phyloP scores from a whole-genome alignment of 176 grass and related monocot genomes.

The Raddia distichophylla region DNA sequence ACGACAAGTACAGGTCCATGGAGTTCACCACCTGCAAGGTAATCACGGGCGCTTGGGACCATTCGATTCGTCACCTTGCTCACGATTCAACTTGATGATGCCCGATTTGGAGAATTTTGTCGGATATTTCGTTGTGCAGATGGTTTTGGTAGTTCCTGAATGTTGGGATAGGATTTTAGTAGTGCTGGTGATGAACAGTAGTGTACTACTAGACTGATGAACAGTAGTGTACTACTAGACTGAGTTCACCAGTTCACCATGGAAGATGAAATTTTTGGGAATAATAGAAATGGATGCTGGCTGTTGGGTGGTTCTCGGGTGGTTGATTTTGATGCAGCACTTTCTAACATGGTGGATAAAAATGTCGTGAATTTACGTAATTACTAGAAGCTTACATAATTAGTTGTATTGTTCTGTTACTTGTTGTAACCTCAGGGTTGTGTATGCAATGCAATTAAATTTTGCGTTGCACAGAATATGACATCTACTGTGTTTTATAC shows the following conservation, averaged over 20 bases:
- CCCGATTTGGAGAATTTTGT: not conserved
- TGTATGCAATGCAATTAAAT: not conserved
- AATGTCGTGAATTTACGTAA: not conserved
- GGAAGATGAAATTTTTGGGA: not conserved
- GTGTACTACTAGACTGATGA: not conserved
- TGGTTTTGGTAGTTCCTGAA: not conserved
- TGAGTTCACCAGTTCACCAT: not conserved
- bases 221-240: too few relatives aligned
- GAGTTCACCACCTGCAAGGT: conserved; percentile 96
- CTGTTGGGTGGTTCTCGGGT: not conserved
- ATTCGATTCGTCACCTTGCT: not conserved
- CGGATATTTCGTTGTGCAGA: not conserved
- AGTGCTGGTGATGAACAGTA: not conserved
- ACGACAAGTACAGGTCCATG: conserved; percentile 89
- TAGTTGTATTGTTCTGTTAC: not conserved
- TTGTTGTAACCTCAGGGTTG: not conserved
- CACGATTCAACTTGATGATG: conserved; percentile 15
- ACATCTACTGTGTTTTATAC: conserved; percentile 29
- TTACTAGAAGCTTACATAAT: not conserved
- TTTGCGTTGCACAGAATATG: not conserved
- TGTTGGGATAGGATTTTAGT: not conserved
- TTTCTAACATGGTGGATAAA: not conserved
- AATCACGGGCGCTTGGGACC: not conserved
- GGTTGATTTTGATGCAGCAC: not conserved
- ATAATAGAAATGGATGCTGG: not conserved